Evolutionary conservation across 164 flowering plant genomes (phyloP), one percentile per base, ranked within the genome.

Genomic region (Liquidambar formosana): DNA sequence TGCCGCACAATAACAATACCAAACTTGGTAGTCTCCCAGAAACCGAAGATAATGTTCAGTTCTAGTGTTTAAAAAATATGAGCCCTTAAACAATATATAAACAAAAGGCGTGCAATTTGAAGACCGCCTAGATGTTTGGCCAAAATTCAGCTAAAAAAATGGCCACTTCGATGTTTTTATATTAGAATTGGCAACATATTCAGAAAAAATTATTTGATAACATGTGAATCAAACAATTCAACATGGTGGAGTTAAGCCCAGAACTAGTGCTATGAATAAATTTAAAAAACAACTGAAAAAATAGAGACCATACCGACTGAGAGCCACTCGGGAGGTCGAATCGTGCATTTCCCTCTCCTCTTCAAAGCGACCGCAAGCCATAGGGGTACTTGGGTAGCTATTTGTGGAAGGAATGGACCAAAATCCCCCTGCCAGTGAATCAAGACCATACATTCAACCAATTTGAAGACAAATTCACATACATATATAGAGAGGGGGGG

Each of bases 261-360:
- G 33, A 64, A 44, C 43, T 47, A 14, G 5, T 5, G 16, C 27
- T 18, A 47, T 11, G 52, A 45, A 3, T 11, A n/a, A 22, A 41
- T 14, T 28, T 38, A 38, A 19, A 47, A 18, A 57, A 56, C 8
- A 15, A 5, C 25, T 41, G 19, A 45, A 73, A 65, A 49, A 54
- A 33, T 2, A 33, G 6, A 33, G 41, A 33, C 6, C 90, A 75
- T 74, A 91, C 97, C 95, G 25, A 94, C 78, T 1, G 89, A 81
- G 96, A 94, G 89, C 98, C 98, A 94, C 19, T 80, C 77, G 0
- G 97, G 98, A 51, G 90, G 82, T 58, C 86, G 84, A 79, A 94
- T 85, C 0, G 87, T 72, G 78, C 98, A 94, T 67, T 94, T 94
- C 18, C 98, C 98, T 72, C 98, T 78, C 76, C 82, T 91, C 86